Conservation (phyloP, 2,329 filamentous ascomycete genomes). For the Dothideomycetes sp. region DNA sequence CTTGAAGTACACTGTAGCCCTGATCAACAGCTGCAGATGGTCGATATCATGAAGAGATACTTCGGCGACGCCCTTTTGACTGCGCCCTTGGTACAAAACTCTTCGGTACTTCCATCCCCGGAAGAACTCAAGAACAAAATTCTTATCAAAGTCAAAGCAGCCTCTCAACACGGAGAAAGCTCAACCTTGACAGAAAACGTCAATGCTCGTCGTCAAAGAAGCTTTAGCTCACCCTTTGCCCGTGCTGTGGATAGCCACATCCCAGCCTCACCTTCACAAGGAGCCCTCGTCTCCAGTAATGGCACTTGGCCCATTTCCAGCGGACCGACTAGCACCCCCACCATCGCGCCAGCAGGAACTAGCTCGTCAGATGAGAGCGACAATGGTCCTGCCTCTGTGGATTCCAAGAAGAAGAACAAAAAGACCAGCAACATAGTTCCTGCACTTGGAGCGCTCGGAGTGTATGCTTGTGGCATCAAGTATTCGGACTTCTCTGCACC, state of each 20-base stretch:
- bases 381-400: constrained; percentile 46
- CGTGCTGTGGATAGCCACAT: constrained; percentile 55
- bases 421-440: constrained; percentile 76
- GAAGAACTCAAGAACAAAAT: constrained; percentile 76
- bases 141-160: constrained; percentile 89
- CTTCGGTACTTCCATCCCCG: constrained; percentile 67
- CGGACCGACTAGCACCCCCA: constrained; percentile 48
- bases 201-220: constrained; percentile 44
- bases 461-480: constrained; percentile 70
- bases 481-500: constrained; percentile 70
- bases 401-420: constrained; percentile 42
- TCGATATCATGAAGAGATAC: constrained; percentile 73
- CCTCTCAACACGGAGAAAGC: constrained; percentile 40
- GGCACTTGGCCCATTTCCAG: constrained; percentile 41
- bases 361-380: constrained; percentile 74
- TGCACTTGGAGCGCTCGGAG: constrained; percentile 73
- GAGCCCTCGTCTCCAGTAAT: not conserved
- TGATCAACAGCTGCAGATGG: constrained; percentile 79
- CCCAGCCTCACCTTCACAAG: constrained; percentile 26
- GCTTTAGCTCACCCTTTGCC: constrained; percentile 68
- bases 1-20: constrained; percentile 89
- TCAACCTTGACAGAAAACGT: constrained; percentile 16
- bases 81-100: constrained; percentile 61
- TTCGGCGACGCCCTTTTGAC: constrained; percentile 74
- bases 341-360: constrained; percentile 46